These are phyloP conservation scores for Picochlorum sp. DNA, from an alignment of 139 green algal genomes.

Conservation along the genomic window DNA sequence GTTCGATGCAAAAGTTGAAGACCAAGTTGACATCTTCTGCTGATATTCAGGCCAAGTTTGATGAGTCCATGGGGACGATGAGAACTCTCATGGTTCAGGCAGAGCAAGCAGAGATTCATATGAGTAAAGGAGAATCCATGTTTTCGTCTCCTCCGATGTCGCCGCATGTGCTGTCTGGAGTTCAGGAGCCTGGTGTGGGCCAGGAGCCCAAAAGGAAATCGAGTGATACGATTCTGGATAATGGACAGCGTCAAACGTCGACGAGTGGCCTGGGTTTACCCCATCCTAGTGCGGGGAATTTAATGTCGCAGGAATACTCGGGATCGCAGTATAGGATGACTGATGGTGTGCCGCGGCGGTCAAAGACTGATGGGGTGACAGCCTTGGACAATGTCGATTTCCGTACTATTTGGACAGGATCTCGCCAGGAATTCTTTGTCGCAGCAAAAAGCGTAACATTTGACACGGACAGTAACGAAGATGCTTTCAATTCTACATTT, in stretches of 20 bases:
- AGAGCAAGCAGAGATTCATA: neutral
- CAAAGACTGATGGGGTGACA: neutral
- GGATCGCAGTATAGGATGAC: neutral
- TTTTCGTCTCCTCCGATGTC: too few relatives aligned
- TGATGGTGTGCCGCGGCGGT: neutral
- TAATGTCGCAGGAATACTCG: neutral
- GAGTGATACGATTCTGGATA: too few relatives aligned
- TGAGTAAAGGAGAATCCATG: too few relatives aligned
- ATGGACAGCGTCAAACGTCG: neutral
- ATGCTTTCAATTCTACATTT: neutral
- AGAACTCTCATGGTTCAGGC: neutral
- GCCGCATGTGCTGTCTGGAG: too few relatives aligned
- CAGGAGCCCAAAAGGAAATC: too few relatives aligned
- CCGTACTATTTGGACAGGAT: neutral
- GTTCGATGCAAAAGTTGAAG: constrained; percentile 10
- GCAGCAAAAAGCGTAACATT: neutral
- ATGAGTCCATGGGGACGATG: constrained; percentile 5
- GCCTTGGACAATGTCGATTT: neutral
- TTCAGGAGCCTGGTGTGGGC: too few relatives aligned
- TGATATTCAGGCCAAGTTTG: neutral
- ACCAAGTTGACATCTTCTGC: constrained; percentile 11
- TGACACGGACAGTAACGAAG: neutral
- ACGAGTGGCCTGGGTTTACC: neutral
- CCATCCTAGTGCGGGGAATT: constrained; percentile 6
- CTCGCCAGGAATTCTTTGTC: neutral